These are phyloP conservation scores for Lepiota subincarnata DNA, from an alignment of 768 basidiomycete genomes.

Conservation along the genomic window DNA sequence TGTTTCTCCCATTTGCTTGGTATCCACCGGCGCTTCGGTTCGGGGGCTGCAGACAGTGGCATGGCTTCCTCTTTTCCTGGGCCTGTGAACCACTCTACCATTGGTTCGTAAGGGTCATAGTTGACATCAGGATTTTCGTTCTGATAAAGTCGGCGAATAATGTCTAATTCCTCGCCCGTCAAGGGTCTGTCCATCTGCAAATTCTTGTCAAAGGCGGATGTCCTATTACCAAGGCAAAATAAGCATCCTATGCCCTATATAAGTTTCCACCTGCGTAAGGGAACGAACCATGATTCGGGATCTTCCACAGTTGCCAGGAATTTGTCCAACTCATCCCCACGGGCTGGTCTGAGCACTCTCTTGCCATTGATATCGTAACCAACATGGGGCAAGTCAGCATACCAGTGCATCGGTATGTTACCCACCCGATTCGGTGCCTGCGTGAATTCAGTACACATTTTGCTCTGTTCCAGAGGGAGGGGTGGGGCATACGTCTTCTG, in stretches of 20 bases:
- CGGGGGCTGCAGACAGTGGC: slow-evolving; percentile 87
- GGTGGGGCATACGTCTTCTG: slow-evolving; percentile 69
- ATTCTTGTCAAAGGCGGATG: slow-evolving; percentile 87
- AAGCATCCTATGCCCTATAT: background rate
- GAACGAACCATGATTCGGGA: slow-evolving; percentile 74
- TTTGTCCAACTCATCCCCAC: slow-evolving; percentile 95
- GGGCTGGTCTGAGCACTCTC: slow-evolving; percentile 88
- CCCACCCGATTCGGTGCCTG: slow-evolving; percentile 95
- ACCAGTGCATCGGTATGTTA: slow-evolving; percentile 96
- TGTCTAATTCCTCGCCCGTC: slow-evolving; percentile 87
- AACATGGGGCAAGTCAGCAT: slow-evolving; percentile 98
- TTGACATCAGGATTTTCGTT: slow-evolving; percentile 87
- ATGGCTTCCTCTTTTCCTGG: slow-evolving; percentile 92
- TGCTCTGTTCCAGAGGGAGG: background rate
- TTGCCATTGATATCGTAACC: slow-evolving; percentile 96
- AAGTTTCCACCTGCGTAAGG: background rate
- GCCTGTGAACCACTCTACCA: slow-evolving; percentile 95
- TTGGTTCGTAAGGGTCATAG: slow-evolving; percentile 93
- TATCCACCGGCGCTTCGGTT: slow-evolving; percentile 95
- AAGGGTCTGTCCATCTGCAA: slow-evolving; percentile 82
- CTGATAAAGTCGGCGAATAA: slow-evolving; percentile 86
- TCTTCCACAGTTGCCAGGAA: slow-evolving; percentile 94
- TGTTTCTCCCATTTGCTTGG: slow-evolving; percentile 99
- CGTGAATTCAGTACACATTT: background rate
- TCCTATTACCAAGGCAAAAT: slow-evolving; percentile 46